Base-by-base conservation (phyloP, 352 stramenopile species). In the Pythium plurisporium region DNA sequence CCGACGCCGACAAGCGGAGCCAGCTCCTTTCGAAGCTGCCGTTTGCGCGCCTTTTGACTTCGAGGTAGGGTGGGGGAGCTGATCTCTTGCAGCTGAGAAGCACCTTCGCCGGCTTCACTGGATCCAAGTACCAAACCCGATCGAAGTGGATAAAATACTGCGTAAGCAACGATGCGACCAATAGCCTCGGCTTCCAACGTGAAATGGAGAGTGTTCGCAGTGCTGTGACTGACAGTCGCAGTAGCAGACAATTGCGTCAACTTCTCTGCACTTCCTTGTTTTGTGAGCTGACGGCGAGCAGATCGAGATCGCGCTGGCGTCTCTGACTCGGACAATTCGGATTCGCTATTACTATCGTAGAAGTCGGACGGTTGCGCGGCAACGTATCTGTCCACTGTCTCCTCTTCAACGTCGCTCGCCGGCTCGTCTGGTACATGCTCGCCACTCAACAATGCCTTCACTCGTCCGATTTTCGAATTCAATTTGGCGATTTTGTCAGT, bases 271-370 rank as follows among this genome's bases (percentile, higher is more conserved):
- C 30, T 36, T 41, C 17, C 22, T 44, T 61, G 31, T 27, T 49
- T 56, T 12, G 11, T 29, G 2, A 42, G n/a, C 23, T 52, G 34
- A 72, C 43, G 72, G 59, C 23, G 69, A 25, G 72, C 70, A 25
- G 59, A 63, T 23, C 70, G 62, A 2, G 57, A 64, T 14, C 59
- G 66, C 1, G 64, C 60, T 17, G 54, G 66, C 1, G 66, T 75
- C 57, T 93, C 82, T 1, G 74, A 76, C 52, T 94, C 86, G 1
- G 86, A 94, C 31, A 87, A 74, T 33, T 95, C 86, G 0, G 86
- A 94, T 54, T 95, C 86, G 26, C 86, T 95, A 57, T 95, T 93
- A 57, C 79, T 94, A 48, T 95, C 86, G 48, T 92, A 90, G 8
- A 72, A 60, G 48, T 90, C 79, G 46, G 56, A 64, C 30, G 70